Evolutionary conservation across 1,284 basidiomycete genomes (phyloP).

Genomic region (Coniferiporia weirii): DNA sequence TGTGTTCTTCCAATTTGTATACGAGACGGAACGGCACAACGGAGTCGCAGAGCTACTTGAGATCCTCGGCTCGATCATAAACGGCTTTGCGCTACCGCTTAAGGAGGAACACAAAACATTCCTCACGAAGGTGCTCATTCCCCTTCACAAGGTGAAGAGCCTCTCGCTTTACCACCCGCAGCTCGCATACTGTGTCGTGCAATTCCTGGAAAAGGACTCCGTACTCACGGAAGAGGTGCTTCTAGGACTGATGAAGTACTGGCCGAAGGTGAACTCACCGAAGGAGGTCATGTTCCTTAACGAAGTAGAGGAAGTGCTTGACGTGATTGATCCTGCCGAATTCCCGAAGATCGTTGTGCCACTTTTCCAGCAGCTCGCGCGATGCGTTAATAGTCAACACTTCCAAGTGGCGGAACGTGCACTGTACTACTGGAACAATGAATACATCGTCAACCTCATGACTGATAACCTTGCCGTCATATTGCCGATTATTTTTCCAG

Average conservation of each 20-base stretch:
- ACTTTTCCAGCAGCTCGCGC: constrained; percentile 91
- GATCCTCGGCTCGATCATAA: constrained; percentile 99
- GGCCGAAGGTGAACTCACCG: constrained; percentile 99
- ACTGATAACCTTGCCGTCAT: constrained; percentile 90
- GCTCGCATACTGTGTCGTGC: constrained; percentile 97
- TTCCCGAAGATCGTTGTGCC: constrained; percentile 96
- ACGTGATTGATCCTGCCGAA: constrained; percentile 95
- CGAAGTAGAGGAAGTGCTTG: constrained; percentile 98
- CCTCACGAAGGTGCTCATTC: constrained; percentile 92
- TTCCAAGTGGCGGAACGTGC: constrained; percentile 98
- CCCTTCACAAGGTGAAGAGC: constrained; percentile 97
- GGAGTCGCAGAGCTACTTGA: constrained; percentile 98
- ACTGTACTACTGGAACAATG: constrained; percentile 97
- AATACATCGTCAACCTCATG: constrained; percentile 99
- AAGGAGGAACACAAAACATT: constrained; percentile 99
- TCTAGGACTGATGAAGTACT: constrained; percentile 90
- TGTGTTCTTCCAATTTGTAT: constrained; percentile 99
- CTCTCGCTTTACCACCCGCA: constrained; percentile 97
- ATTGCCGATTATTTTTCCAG: constrained; percentile 97
- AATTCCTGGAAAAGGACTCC: constrained; percentile 97
- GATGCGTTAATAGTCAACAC: constrained; percentile 99
- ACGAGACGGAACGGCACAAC: constrained; percentile 98
- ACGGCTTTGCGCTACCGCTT: constrained; percentile 95
- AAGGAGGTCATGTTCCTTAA: constrained; percentile 99
- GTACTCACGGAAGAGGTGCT: constrained; percentile 93